A percentile compares a stretch with the other conserved stretches of the same genome.
Evolutionary conservation across 176 grass and related monocot genomes (phyloP).

Genomic region (Ananas comosus): DNA sequence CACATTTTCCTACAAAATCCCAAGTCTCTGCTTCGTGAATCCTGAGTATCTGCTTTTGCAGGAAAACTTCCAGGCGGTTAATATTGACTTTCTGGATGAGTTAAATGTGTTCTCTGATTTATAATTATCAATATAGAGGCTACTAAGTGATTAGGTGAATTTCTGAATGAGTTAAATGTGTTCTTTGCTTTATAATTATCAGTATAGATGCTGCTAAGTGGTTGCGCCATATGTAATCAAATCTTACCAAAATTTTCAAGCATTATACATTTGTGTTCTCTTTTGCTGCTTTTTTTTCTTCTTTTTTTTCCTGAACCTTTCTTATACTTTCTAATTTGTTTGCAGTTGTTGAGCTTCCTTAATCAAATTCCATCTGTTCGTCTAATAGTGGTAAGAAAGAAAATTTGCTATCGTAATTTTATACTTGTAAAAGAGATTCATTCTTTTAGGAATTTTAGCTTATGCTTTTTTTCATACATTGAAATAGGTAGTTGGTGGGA

Average conservation of each 20-base stretch:
- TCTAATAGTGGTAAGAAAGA: constrained; percentile 71
- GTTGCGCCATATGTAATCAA: too few relatives aligned
- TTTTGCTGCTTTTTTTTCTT: background rate
- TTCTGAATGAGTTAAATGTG: too few relatives aligned
- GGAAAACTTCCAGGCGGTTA: too few relatives aligned
- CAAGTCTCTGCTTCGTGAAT: too few relatives aligned
- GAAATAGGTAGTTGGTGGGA: constrained; percentile 63
- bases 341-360: constrained; percentile 83
- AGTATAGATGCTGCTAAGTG: too few relatives aligned
- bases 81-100: too few relatives aligned
- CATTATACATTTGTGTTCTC: background rate
- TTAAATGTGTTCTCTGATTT: too few relatives aligned
- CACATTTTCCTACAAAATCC: too few relatives aligned
- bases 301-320: background rate
- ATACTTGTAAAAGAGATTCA: background rate
- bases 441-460: constrained; percentile 12
- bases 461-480: constrained; percentile 18
- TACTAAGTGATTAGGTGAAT: too few relatives aligned
- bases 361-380: constrained; percentile 62
- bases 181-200: too few relatives aligned
- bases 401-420: background rate
- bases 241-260: background rate
- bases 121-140: too few relatives aligned
- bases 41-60: too few relatives aligned
- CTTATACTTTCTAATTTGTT: constrained; percentile 20